Conservation (phyloP, 1,284 basidiomycete species). For the Trichosporon asahii region DNA sequence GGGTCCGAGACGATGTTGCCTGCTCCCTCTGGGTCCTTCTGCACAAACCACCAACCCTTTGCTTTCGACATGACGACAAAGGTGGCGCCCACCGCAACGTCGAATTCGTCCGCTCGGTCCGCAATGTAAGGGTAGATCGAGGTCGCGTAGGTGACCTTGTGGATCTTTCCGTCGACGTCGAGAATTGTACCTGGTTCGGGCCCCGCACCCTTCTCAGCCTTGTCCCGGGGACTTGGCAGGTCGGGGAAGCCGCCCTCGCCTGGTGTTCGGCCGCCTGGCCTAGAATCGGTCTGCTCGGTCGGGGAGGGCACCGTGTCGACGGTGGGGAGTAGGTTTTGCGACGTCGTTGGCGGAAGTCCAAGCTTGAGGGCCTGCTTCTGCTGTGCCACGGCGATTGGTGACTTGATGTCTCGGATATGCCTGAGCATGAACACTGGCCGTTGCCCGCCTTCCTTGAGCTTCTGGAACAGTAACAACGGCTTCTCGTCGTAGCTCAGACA, state of each 20-base stretch:
- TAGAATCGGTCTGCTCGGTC: constrained; percentile 26
- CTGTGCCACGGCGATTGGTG: constrained; percentile 89
- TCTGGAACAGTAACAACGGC: constrained; percentile 92
- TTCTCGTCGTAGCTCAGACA: constrained; percentile 98
- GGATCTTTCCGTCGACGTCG: constrained; percentile 42
- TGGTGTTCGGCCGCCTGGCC: constrained; percentile 26
- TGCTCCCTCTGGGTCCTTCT: constrained; percentile 81
- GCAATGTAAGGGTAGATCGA: constrained; percentile 73
- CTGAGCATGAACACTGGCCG: constrained; percentile 98
- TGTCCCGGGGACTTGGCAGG: constrained; percentile 43
- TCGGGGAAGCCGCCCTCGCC: constrained; percentile 42
- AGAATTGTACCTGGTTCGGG: constrained; percentile 30
- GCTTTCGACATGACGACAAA: constrained; percentile 91
- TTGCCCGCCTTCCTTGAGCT: constrained; percentile 93
- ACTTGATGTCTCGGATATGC: constrained; percentile 90
- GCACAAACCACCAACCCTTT: constrained; percentile 98
- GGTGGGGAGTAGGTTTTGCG: constrained; percentile 33
- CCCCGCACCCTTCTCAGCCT: constrained; percentile 19
- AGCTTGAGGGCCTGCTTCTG: constrained; percentile 73
- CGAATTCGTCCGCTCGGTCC: constrained; percentile 95
- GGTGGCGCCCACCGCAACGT: constrained; percentile 87
- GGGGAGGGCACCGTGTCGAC: constrained; percentile 39
- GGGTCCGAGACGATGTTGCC: constrained; percentile 73
- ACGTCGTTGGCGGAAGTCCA: constrained; percentile 36
- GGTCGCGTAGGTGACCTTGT: constrained; percentile 53